phyloP scores from a whole-genome alignment of 148 eudicot genomes.

The Fagopyrum tataricum region DNA sequence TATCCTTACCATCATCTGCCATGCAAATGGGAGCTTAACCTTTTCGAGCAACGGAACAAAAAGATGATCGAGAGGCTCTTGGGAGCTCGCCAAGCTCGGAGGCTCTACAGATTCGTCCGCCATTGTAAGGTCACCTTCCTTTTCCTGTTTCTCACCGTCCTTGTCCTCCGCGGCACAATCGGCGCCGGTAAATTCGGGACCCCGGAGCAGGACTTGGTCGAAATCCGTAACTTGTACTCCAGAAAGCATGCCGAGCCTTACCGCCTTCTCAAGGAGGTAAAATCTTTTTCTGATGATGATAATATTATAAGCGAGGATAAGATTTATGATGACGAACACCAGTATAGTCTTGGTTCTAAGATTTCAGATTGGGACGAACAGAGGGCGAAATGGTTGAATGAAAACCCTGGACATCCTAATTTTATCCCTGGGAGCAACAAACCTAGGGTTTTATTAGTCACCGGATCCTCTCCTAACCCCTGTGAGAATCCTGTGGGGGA shows the following conservation, averaged over 20 bases:
- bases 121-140: conserved; percentile 52
- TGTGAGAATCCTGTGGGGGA: conserved; percentile 78
- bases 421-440: conserved; percentile 30
- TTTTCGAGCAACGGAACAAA: background rate
- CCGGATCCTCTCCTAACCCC: conserved; percentile 73
- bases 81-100: conserved; percentile 24
- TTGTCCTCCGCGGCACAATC: conserved; percentile 52
- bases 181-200: conserved; percentile 83
- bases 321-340: conserved; percentile 41
- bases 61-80: conserved; percentile 27
- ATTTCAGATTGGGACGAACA: conserved; percentile 69
- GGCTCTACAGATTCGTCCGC: conserved; percentile 21
- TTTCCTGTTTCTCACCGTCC: conserved; percentile 41
- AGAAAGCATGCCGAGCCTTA: conserved; percentile 17
- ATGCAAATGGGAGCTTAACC: background rate
- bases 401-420: conserved; percentile 47
- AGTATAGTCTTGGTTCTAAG: conserved; percentile 57
- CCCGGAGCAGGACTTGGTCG: conserved; percentile 59
- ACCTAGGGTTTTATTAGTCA: conserved; percentile 62
- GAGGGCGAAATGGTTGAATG: conserved; percentile 41
- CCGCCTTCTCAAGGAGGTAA: conserved; percentile 13
- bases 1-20: background rate
- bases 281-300: background rate
- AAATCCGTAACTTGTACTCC: conserved; percentile 28
- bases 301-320: conserved; percentile 6